phyloP scores from a whole-genome alignment of 257 asterid species.

The Solanum stenotomum region DNA sequence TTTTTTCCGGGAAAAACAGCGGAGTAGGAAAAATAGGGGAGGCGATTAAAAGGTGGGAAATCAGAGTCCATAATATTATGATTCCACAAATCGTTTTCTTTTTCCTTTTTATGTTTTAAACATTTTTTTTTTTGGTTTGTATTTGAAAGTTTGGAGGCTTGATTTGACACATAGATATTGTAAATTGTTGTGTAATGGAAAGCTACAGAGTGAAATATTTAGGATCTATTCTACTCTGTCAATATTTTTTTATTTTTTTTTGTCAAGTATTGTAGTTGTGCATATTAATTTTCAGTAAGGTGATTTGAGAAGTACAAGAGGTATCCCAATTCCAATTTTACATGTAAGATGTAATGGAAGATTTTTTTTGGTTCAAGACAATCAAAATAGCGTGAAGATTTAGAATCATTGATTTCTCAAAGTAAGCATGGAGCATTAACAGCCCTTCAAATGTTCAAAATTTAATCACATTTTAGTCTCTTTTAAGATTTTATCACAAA shows the following conservation, averaged over 20 bases:
- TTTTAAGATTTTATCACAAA: not conserved
- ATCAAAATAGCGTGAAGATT: not conserved
- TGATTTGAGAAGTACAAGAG: not conserved
- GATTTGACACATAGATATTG: not conserved
- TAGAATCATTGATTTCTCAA: not conserved
- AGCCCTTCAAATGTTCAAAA: not conserved
- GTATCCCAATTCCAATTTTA: not conserved
- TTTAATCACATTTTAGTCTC: not conserved
- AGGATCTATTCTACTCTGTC: not conserved
- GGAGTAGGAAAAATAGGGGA: not conserved
- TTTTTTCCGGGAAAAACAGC: too few relatives aligned
- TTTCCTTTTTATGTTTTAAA: not conserved
- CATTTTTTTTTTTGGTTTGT: not conserved
- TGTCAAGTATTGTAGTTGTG: not conserved
- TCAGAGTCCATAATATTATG: not conserved
- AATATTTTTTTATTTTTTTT: not conserved
- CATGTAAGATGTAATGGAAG: not conserved
- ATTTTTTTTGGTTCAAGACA: not conserved
- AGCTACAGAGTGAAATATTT: not conserved
- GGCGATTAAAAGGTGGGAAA: not conserved
- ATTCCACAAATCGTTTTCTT: not conserved
- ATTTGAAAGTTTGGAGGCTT: not conserved
- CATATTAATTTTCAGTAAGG: not conserved
- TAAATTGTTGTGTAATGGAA: slow-evolving; percentile 1
- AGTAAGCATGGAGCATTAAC: not conserved